Evolutionary conservation across 116 monocot genomes (phyloP).

Genomic region (Phalaenopsis hybrid): DNA sequence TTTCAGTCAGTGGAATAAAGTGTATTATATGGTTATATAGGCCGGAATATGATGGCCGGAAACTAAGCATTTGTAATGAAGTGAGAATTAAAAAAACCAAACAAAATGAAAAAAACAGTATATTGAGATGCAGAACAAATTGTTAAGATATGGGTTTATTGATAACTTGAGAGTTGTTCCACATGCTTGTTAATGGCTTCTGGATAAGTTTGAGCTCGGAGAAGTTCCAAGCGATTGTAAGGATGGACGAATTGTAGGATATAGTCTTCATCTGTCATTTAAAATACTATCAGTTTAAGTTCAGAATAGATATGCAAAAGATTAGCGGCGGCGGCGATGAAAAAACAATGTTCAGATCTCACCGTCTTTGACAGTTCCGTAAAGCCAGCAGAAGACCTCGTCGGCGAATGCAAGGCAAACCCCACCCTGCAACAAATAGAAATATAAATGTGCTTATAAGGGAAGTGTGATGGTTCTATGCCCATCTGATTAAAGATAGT

Average conservation of each 20-base stretch:
- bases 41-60: neutral
- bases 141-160: neutral
- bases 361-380: conserved; percentile 98
- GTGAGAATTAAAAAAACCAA: neutral
- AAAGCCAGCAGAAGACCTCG: conserved; percentile 96
- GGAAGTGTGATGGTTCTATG: neutral
- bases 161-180: conserved; percentile 26
- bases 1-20: no score
- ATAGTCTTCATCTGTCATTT: conserved; percentile 77
- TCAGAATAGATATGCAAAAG: neutral
- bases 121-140: neutral
- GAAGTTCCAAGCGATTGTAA: conserved; percentile 83
- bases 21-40: neutral
- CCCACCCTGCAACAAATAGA: conserved; percentile 56
- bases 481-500: neutral
- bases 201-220: conserved; percentile 63
- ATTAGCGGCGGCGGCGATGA: no score
- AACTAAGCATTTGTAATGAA: neutral
- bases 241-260: conserved; percentile 83
- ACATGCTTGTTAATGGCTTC: conserved; percentile 66
- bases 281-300: neutral
- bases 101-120: neutral
- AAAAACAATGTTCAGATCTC: conserved; percentile 6
- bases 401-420: conserved; percentile 97
- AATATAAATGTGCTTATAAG: neutral